These are phyloP conservation scores for Herpotrichia juniperi DNA, from an alignment of 2,329 filamentous ascomycete genomes.

Conservation along the genomic window DNA sequence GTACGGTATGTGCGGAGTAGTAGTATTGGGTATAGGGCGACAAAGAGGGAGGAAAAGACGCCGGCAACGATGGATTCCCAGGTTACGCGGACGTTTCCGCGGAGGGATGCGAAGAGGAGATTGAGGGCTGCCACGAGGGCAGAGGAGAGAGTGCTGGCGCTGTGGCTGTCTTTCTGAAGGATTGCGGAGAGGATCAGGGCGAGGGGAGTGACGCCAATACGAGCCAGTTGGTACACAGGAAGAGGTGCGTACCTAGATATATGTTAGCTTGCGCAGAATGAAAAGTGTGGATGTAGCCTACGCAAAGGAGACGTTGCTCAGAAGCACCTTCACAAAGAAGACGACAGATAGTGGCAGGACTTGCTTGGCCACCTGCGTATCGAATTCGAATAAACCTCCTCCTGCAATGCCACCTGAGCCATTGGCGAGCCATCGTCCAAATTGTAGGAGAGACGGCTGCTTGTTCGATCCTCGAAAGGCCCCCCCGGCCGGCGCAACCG, in stretches of 20 bases:
- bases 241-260: conserved; percentile 55
- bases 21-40: conserved; percentile 58
- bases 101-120: conserved; percentile 56
- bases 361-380: conserved; percentile 53
- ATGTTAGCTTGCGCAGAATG: not conserved
- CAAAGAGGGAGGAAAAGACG: conserved; percentile 59
- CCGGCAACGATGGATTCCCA: conserved; percentile 59
- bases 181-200: conserved; percentile 56
- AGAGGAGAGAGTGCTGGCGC: conserved; percentile 56
- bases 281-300: conserved; percentile 30
- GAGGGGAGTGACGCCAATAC: conserved; percentile 58
- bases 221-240: conserved; percentile 59
- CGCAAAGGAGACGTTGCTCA: conserved; percentile 62
- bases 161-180: conserved; percentile 54
- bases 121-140: conserved; percentile 58
- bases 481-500: conserved; percentile 38
- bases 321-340: conserved; percentile 57
- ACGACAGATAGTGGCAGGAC: conserved; percentile 57
- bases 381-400: conserved; percentile 61
- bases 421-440: conserved; percentile 45
- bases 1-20: conserved; percentile 57
- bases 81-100: conserved; percentile 54
- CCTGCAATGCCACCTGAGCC: conserved; percentile 58
- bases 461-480: conserved; percentile 31
- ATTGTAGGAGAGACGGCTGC: conserved; percentile 20